These are phyloP conservation scores for Fraxinus sp. DNA, from an alignment of 305 asterid species.

Conservation along the genomic window DNA sequence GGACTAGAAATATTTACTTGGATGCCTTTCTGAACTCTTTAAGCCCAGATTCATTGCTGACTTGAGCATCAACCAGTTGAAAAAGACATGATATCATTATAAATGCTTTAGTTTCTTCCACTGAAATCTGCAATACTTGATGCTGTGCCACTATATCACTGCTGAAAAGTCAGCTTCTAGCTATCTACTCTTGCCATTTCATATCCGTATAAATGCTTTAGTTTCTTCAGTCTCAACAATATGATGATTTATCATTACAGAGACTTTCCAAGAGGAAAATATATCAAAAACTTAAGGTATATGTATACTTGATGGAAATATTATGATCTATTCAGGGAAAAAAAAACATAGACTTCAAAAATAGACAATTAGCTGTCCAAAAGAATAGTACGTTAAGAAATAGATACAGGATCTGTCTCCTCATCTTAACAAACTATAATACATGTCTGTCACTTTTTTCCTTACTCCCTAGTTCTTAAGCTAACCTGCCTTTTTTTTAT, in stretches of 20 bases:
- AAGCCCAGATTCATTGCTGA: not conserved
- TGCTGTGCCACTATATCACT: not conserved
- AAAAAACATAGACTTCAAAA: not conserved
- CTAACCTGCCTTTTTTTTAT: not conserved
- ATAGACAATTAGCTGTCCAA: not conserved
- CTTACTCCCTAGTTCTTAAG: not conserved
- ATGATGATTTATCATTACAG: not conserved
- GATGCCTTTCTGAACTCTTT: not conserved
- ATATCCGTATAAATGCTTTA: not conserved
- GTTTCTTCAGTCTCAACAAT: not conserved
- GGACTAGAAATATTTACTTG: not conserved
- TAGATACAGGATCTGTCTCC: not conserved
- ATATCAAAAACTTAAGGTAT: not conserved
- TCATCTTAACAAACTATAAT: not conserved
- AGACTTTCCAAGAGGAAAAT: not conserved
- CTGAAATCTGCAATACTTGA: not conserved
- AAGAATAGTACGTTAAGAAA: not conserved
- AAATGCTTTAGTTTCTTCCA: not conserved
- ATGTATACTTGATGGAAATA: not conserved
- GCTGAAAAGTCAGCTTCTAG: not conserved
- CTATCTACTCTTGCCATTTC: not conserved
- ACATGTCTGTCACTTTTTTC: not conserved
- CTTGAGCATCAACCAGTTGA: not conserved
- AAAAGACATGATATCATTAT: not conserved
- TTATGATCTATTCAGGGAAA: not conserved